These are phyloP conservation scores for Exophiala phaeomuriformis DNA, from an alignment of 2,329 filamentous ascomycete species.

Conservation along the genomic window DNA sequence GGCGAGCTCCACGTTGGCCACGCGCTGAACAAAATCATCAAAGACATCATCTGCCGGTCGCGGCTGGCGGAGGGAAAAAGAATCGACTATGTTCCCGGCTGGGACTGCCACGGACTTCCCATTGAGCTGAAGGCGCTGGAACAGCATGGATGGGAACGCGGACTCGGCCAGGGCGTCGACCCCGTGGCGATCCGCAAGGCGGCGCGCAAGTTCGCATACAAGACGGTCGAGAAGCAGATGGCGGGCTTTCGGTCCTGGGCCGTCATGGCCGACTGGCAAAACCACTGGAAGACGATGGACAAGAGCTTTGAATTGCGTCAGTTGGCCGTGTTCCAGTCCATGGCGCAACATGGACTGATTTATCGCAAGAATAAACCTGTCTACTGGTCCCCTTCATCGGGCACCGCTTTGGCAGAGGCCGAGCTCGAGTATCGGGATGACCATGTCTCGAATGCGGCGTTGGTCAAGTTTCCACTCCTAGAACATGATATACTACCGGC, in stretches of 20 bases:
- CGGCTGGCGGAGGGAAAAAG: constrained; percentile 70
- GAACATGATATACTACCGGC: constrained; percentile 34
- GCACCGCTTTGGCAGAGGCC: constrained; percentile 57
- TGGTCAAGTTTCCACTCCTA: constrained; percentile 61
- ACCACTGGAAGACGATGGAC: constrained; percentile 58
- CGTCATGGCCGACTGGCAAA: constrained; percentile 59
- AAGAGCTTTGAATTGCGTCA: constrained; percentile 55
- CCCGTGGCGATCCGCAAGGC: constrained; percentile 47
- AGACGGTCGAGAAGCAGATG: constrained; percentile 54
- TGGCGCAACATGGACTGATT: constrained; percentile 56
- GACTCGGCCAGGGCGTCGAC: constrained; percentile 38
- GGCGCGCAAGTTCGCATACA: constrained; percentile 49
- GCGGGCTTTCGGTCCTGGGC: constrained; percentile 53
- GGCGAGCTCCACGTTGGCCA: constrained; percentile 86
- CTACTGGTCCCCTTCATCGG: constrained; percentile 60
- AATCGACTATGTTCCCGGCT: constrained; percentile 80
- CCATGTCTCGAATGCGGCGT: constrained; percentile 53
- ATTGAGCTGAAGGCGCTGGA: constrained; percentile 94
- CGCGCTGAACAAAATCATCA: constrained; percentile 92
- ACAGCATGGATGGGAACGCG: constrained; percentile 36
- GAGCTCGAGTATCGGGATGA: constrained; percentile 59
- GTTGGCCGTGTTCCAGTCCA: constrained; percentile 52
- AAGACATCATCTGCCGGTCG: constrained; percentile 82
- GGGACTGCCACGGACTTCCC: constrained; percentile 95
- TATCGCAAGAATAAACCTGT: constrained; percentile 57